These are phyloP conservation scores for Triangularia setosa DNA, from an alignment of 2,329 filamentous ascomycete genomes.

Conservation along the genomic window DNA sequence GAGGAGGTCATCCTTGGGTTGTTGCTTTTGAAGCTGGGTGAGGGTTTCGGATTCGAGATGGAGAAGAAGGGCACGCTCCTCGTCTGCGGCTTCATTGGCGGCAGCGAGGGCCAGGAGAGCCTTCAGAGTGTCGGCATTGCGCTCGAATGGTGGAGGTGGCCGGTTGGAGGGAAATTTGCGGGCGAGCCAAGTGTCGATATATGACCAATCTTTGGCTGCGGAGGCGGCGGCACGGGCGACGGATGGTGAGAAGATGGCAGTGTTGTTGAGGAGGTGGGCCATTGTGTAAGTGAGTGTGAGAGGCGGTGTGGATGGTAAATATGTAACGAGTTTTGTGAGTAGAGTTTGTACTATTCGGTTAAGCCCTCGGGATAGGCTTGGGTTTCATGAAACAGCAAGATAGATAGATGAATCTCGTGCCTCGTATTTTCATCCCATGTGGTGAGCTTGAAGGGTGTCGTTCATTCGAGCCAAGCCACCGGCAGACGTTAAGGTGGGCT, in stretches of 20 bases:
- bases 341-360: not conserved
- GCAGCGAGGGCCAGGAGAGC: slow-evolving; percentile 69
- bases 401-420: not conserved
- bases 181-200: slow-evolving; percentile 78
- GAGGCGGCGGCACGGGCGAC: slow-evolving; percentile 71
- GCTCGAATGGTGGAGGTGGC: slow-evolving; percentile 70
- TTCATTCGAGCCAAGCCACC: not conserved
- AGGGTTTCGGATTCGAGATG: slow-evolving; percentile 58
- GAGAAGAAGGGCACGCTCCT: slow-evolving; percentile 57
- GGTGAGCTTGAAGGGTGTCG: not conserved
- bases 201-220: slow-evolving; percentile 86
- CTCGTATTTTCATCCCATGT: not conserved
- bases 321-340: not conserved
- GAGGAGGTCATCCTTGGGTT: slow-evolving; percentile 14
- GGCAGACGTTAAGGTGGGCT: not conserved
- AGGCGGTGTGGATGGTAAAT: not conserved
- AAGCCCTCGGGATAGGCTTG: no score
- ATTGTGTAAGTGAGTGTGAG: slow-evolving; percentile 25
- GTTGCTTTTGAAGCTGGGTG: slow-evolving; percentile 39
- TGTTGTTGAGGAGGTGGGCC: slow-evolving; percentile 37
- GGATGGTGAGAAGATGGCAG: slow-evolving; percentile 65
- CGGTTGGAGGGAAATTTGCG: slow-evolving; percentile 60
- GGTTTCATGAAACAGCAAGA: not conserved
- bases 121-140: slow-evolving; percentile 78
- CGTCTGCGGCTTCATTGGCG: slow-evolving; percentile 73